A percentile compares a stretch with the other conserved stretches of the same genome.
These are phyloP conservation scores for Xerocomellus amylosporus DNA, from an alignment of 768 basidiomycete genomes.

Conservation along the genomic window DNA sequence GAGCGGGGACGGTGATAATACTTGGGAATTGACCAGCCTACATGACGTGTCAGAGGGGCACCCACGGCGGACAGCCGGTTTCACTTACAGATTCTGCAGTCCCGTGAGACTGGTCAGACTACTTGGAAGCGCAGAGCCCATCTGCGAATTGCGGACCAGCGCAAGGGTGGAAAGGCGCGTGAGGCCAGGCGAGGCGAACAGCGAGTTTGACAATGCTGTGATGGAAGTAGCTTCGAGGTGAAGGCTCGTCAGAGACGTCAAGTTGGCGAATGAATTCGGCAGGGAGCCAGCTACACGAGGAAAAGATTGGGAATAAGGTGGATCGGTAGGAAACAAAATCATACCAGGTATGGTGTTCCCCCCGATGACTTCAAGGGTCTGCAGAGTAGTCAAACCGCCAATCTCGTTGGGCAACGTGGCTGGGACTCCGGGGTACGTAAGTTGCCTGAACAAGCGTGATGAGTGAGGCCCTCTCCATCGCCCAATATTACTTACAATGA, in stretches of 20 bases:
- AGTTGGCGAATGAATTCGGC: constrained; percentile 37
- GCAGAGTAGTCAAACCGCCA: constrained; percentile 38
- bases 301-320: background rate
- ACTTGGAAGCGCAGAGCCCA: constrained; percentile 39
- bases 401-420: constrained; percentile 41
- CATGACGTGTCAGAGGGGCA: constrained; percentile 1
- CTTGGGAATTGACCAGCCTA: constrained; percentile 39
- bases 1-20: constrained; percentile 33
- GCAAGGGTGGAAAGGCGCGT: constrained; percentile 35
- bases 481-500: constrained; percentile 37
- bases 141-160: constrained; percentile 40
- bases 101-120: constrained; percentile 30
- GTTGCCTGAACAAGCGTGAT: constrained; percentile 24
- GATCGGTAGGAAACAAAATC: constrained; percentile 6
- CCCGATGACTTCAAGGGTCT: constrained; percentile 40
- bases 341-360: constrained; percentile 42
- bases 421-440: constrained; percentile 49
- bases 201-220: constrained; percentile 31
- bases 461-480: background rate
- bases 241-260: constrained; percentile 39
- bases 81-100: constrained; percentile 40
- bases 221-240: constrained; percentile 42
- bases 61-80: background rate
- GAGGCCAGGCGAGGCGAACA: constrained; percentile 35
- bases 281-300: constrained; percentile 38